Evolutionary conservation across 169 alveolate species (phyloP).

Genomic region (Eimeria falciformis): DNA sequence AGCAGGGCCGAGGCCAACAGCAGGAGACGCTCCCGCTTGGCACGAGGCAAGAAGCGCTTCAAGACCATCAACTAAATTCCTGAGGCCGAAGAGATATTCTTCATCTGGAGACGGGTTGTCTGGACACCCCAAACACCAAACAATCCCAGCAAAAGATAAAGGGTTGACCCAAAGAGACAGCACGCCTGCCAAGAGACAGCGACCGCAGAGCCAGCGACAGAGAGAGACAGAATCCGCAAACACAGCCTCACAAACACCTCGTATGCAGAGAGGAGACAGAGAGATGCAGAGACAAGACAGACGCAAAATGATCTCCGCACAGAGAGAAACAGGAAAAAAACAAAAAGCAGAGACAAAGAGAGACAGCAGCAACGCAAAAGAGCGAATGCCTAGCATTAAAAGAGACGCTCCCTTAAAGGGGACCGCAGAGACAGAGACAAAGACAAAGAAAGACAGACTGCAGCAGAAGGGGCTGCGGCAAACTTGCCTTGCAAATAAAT

Average conservation of each 20-base stretch:
- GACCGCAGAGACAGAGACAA: too few species aligned
- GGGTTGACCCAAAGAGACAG: background rate
- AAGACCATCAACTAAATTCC: slow-evolving; percentile 79
- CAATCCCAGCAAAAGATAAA: background rate
- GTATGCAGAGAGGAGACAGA: too few species aligned
- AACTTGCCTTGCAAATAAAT: slow-evolving; percentile 75
- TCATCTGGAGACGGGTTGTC: slow-evolving; percentile 85
- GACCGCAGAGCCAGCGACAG: background rate
- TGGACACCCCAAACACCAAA: background rate
- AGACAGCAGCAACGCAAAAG: too few species aligned
- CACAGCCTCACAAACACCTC: background rate
- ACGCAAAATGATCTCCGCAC: too few species aligned
- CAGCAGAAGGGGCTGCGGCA: background rate
- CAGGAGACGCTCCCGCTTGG: slow-evolving; percentile 4
- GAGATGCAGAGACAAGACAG: too few species aligned
- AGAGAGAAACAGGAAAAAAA: too few species aligned
- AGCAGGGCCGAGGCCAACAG: background rate
- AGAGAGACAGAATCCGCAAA: background rate
- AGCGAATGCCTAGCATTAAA: too few species aligned
- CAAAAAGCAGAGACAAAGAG: too few species aligned
- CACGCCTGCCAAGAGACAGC: background rate
- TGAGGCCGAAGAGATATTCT: slow-evolving; percentile 83
- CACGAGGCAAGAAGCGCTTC: slow-evolving; percentile 74
- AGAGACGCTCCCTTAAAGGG: too few species aligned
- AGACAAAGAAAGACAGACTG: too few species aligned